phyloP scores from a whole-genome alignment of 2,329 filamentous ascomycete species.

The Tolypocladium guangdongense region DNA sequence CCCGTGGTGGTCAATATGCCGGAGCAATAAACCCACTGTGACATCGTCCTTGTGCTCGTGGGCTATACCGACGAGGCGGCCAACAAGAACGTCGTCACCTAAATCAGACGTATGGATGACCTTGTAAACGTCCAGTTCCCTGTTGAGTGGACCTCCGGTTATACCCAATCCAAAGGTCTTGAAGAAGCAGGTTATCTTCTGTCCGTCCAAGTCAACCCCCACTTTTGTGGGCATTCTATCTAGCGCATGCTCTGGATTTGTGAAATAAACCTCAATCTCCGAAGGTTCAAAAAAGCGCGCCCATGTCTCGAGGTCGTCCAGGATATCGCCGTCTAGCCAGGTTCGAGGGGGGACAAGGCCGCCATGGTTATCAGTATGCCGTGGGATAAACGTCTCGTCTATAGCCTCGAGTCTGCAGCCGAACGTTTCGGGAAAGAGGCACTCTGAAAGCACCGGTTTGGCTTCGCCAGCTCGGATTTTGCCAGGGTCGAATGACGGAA shows the following conservation, averaged over 20 bases:
- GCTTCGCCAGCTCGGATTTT: neutral
- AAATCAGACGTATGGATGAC: neutral
- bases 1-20: neutral
- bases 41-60: neutral
- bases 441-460: neutral
- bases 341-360: neutral
- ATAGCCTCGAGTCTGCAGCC: neutral
- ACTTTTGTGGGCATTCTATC: neutral
- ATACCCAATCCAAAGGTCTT: neutral
- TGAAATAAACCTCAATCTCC: neutral
- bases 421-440: neutral
- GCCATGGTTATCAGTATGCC: neutral
- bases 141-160: neutral
- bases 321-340: neutral
- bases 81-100: neutral
- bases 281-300: neutral
- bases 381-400: neutral
- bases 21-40: neutral
- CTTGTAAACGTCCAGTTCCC: neutral
- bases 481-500: neutral
- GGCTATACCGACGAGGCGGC: neutral
- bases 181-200: neutral
- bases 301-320: neutral
- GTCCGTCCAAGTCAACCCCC: neutral
- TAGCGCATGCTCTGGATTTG: neutral